Conservation (phyloP, 768 basidiomycete species). For the Collybiopsis confluens region DNA sequence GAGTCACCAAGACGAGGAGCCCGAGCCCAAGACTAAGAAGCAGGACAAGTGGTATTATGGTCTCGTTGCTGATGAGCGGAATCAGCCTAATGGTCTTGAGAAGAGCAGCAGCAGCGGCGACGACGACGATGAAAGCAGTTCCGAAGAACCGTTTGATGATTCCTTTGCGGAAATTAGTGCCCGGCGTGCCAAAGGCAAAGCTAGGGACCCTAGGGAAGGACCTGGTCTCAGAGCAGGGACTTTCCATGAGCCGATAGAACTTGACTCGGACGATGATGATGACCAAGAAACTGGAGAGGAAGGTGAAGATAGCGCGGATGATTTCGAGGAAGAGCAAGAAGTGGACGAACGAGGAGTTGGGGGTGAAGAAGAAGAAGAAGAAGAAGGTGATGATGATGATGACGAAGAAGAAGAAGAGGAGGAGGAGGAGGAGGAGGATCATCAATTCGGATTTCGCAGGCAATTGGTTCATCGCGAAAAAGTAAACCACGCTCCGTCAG, state of each 20-base stretch:
- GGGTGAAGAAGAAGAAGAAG: conserved; percentile 9
- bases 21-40: conserved; percentile 14
- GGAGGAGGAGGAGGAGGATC: conserved; percentile 8
- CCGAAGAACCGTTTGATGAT: conserved; percentile 36
- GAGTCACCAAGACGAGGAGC: conserved; percentile 28
- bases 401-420: conserved; percentile 14
- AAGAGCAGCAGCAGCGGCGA: conserved; percentile 16
- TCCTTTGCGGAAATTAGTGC: conserved; percentile 52
- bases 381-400: conserved; percentile 16
- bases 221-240: conserved; percentile 42
- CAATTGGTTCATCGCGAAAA: neutral
- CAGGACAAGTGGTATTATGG: conserved; percentile 6
- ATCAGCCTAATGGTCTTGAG: neutral
- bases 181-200: conserved; percentile 55
- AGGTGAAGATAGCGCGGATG: conserved; percentile 11
- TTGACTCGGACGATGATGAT: conserved; percentile 24
- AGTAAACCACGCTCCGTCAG: too few species aligned
- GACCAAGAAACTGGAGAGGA: conserved; percentile 11
- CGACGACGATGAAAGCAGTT: conserved; percentile 24
- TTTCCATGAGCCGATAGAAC: conserved; percentile 42
- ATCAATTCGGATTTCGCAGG: neutral
- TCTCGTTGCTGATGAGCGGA: neutral
- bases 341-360: neutral
- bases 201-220: conserved; percentile 57
- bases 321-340: conserved; percentile 12